A percentile compares a stretch with the other conserved stretches of the same genome.
Evolutionary conservation across 2,329 filamentous ascomycete species (phyloP).

Genomic region (Epichloe scottii): DNA sequence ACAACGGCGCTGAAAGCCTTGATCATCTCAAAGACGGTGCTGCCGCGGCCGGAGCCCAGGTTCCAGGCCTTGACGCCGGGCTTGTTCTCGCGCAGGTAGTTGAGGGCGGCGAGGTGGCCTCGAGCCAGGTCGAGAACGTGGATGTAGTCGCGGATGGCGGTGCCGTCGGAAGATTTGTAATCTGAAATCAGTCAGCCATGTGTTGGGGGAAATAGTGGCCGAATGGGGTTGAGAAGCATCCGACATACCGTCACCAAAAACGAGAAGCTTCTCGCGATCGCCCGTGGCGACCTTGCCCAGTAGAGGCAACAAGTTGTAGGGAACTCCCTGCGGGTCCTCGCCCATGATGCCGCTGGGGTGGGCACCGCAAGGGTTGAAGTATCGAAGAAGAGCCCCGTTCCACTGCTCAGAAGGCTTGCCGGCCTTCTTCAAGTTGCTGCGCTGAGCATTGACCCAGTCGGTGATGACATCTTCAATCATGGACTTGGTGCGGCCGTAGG

Average conservation of each 20-base stretch:
- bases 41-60: conserved; percentile 84
- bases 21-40: conserved; percentile 95
- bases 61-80: conserved; percentile 96
- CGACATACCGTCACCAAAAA: conserved; percentile 80
- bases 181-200: conserved; percentile 39
- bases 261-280: conserved; percentile 83
- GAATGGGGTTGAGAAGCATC: not conserved
- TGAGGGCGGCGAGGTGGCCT: conserved; percentile 79
- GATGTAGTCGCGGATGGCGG: conserved; percentile 95
- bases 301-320: conserved; percentile 89
- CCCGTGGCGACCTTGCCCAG: conserved; percentile 93
- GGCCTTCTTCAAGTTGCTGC: conserved; percentile 67
- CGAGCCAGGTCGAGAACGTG: conserved; percentile 83
- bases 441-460: conserved; percentile 78
- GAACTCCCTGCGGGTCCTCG: conserved; percentile 90
- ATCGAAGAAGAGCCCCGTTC: conserved; percentile 87
- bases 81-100: conserved; percentile 71
- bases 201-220: not conserved
- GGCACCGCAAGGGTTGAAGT: conserved; percentile 94
- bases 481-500: conserved; percentile 93
- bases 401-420: conserved; percentile 68
- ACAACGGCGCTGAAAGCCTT: conserved; percentile 83
- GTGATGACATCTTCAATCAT: conserved; percentile 86
- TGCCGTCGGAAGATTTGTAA: conserved; percentile 82
- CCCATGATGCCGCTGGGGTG: conserved; percentile 97